These are phyloP conservation scores for Diaporthe sp. DNA, from an alignment of 2,329 filamentous ascomycete species.

Conservation along the genomic window DNA sequence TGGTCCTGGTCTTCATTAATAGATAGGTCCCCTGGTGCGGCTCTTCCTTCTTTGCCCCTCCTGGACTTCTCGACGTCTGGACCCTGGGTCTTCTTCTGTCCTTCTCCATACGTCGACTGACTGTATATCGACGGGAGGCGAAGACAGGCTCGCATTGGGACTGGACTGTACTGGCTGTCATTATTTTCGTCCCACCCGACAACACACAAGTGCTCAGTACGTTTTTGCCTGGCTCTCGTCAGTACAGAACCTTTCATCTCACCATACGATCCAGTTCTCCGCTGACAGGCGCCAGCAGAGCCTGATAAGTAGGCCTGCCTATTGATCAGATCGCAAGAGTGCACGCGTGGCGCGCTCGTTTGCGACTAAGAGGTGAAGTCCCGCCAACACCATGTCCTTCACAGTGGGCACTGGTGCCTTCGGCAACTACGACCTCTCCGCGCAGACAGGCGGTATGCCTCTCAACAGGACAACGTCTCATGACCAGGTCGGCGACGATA, in stretches of 20 bases:
- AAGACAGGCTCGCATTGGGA: background rate
- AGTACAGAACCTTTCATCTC: background rate
- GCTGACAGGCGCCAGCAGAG: background rate
- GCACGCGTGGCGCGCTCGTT: background rate
- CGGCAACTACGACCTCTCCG: conserved; percentile 64
- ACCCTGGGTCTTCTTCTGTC: conserved; percentile 14
- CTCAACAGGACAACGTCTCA: conserved; percentile 40
- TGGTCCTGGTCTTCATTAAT: conserved; percentile 10
- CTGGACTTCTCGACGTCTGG: background rate
- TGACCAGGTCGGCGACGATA: conserved; percentile 42
- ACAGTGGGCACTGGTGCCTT: conserved; percentile 55
- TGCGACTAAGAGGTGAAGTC: background rate
- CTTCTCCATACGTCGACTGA: conserved; percentile 11
- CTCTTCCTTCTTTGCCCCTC: background rate
- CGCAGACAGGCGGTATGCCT: conserved; percentile 58
- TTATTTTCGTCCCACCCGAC: background rate
- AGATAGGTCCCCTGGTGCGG: conserved; percentile 10
- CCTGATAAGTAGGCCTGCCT: background rate
- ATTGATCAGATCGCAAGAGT: background rate
- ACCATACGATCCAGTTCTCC: background rate
- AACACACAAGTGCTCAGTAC: background rate
- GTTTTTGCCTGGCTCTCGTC: background rate
- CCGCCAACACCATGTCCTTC: conserved; percentile 56
- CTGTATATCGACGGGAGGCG: conserved; percentile 8
- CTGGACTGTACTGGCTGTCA: conserved; percentile 18